These are phyloP conservation scores for Coix lacrymajobi DNA, from an alignment of 176 grass and related monocot species.

Conservation along the genomic window DNA sequence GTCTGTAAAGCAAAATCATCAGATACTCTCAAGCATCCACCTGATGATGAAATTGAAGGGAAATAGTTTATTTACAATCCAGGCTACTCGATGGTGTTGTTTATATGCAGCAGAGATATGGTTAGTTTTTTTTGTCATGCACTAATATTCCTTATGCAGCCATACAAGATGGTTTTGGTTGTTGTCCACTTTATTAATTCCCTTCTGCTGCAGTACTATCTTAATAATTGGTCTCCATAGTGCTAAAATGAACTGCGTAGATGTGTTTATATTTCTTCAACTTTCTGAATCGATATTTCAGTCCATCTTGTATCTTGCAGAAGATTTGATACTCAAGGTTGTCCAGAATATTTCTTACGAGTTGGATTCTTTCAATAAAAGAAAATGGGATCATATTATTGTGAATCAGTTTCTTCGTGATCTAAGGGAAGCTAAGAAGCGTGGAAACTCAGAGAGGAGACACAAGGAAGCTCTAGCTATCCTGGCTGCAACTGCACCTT, in stretches of 20 bases:
- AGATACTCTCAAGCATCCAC: conserved; percentile 57
- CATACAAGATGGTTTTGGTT: not conserved
- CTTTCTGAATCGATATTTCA: conserved; percentile 48
- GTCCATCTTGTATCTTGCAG: conserved; percentile 57
- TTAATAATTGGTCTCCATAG: not conserved
- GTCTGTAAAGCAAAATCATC: conserved; percentile 50
- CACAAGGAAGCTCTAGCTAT: conserved; percentile 98
- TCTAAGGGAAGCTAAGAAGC: conserved; percentile 93
- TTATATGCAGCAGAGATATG: conserved; percentile 54
- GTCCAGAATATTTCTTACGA: conserved; percentile 68
- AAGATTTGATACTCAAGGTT: conserved; percentile 65
- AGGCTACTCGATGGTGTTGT: conserved; percentile 62
- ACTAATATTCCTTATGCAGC: not conserved
- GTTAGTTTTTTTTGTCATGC: conserved; percentile 36
- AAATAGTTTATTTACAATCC: conserved; percentile 83
- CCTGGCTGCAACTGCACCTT: conserved; percentile 69
- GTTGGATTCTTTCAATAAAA: conserved; percentile 56
- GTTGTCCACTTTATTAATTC: not conserved
- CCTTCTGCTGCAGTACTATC: not conserved
- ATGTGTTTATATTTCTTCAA: conserved; percentile 33
- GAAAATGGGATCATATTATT: conserved; percentile 92
- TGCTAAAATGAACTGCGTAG: conserved; percentile 8
- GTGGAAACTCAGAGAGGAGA: conserved; percentile 81
- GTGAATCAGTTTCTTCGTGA: conserved; percentile 93
- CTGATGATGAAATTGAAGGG: conserved; percentile 93